phyloP scores from a whole-genome alignment of 2,329 filamentous ascomycete species.

The Berkeleyomyces rouxiae region DNA sequence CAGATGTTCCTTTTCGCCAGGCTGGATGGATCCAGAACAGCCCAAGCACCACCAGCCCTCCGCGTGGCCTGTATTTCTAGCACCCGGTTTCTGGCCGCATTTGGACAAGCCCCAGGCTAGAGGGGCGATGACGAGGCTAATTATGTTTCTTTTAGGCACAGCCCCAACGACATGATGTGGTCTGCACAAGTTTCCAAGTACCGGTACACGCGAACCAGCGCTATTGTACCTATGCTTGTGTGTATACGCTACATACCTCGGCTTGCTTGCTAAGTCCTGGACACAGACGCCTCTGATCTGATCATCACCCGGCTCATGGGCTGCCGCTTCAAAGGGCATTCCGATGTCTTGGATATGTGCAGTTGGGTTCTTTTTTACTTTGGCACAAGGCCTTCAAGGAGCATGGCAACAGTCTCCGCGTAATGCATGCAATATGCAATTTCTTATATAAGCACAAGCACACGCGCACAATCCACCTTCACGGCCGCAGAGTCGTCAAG shows the following conservation, averaged over 20 bases:
- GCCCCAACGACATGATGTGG: neutral
- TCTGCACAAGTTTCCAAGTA: neutral
- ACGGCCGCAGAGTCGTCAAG: neutral
- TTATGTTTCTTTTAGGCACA: conserved; percentile 2
- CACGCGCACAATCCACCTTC: too few species aligned
- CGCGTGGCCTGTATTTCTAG: neutral
- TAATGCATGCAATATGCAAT: neutral
- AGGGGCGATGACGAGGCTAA: conserved; percentile 6
- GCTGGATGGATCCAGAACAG: neutral
- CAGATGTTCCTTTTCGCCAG: too few species aligned
- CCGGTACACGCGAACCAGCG: too few species aligned
- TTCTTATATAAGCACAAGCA: neutral
- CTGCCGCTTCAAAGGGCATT: too few species aligned
- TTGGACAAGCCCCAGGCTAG: neutral
- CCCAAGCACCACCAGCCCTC: neutral
- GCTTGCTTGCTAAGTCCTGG: too few species aligned
- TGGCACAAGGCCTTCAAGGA: too few species aligned
- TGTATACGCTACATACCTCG: too few species aligned
- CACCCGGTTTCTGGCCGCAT: neutral
- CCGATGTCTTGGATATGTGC: too few species aligned
- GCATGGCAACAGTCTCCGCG: neutral
- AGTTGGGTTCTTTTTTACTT: too few species aligned
- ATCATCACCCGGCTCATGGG: too few species aligned
- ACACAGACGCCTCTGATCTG: too few species aligned
- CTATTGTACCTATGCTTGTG: too few species aligned